Evolutionary conservation across 2,329 filamentous ascomycete genomes (phyloP), one percentile per base, ranked within the genome.

Genomic region (Curvularia spicifera): DNA sequence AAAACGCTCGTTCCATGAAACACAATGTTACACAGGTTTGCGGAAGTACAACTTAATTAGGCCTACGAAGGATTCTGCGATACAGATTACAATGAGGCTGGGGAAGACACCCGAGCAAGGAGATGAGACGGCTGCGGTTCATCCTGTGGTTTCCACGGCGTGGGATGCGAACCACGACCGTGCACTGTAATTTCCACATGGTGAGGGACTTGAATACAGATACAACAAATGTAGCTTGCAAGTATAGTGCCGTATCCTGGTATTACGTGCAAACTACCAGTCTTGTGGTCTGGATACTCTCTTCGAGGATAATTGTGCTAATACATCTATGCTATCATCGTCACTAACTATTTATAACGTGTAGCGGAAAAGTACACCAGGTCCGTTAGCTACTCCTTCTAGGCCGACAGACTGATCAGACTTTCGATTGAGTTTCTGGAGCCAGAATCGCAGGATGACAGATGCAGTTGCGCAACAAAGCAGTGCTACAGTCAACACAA

Each of bases 401-500:
- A 59, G 7, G 8, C 65, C 63, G 0, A 53, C 44, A 4, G 40
- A 45, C 20, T 58, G 56, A 37, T 67, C 65, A 2, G 63, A 58
- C 15, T 56, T 58, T 13, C 51, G 40, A 29, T 67, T 67, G 35
- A 66, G 42, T 42, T 59, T 64, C 46, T 60, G 46, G 10, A 67
- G 57, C 65, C 61, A 67, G 43, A 64, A 63, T 10, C 65, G 56
- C 7, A 67, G 45, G 2, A 40, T n/a, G 20, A 67, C 1, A 2
- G 65, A 64, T n/a, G 58, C 56, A 24, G 50, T 29, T 24, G 56
- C 63, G 20, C 63, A 64, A 53, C 61, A 61, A 24, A 66, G 22
- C 7, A 67, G 39, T 26, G 65, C 63, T 4, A 66, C 60, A 20
- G 63, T 65, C 22, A 67, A 35, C 3, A 66, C 63, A 6, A 67